Conservation (phyloP, 805 yeast species). For the Debaryomyces castellii region DNA sequence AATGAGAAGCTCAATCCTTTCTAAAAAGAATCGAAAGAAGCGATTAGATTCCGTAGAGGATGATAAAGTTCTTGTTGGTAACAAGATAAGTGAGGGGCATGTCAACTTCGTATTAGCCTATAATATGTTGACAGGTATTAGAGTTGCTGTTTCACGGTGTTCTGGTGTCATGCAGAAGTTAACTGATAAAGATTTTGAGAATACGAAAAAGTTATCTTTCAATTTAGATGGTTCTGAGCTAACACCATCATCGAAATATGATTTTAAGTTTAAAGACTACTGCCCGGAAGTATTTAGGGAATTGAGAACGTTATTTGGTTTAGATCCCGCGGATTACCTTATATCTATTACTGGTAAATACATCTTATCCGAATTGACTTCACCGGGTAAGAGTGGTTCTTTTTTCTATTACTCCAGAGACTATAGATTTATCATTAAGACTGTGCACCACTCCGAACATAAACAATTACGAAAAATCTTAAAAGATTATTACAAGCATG, state of each 20-base stretch:
- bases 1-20: conserved; percentile 48
- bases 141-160: conserved; percentile 91
- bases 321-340: conserved; percentile 95
- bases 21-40: conserved; percentile 45
- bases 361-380: conserved; percentile 84
- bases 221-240: conserved; percentile 83
- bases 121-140: conserved; percentile 94
- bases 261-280: conserved; percentile 95
- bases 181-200: conserved; percentile 65
- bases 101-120: conserved; percentile 92
- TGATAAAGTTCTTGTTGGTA: conserved; percentile 67
- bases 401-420: conserved; percentile 95
- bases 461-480: conserved; percentile 72
- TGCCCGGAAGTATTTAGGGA: conserved; percentile 93
- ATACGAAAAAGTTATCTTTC: conserved; percentile 79
- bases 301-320: conserved; percentile 71
- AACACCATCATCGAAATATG: conserved; percentile 92
- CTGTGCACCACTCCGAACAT: conserved; percentile 93
- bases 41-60: conserved; percentile 45
- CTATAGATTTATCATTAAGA: conserved; percentile 90
- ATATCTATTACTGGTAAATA: conserved; percentile 91
- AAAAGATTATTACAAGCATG: conserved; percentile 76
- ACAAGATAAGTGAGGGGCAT: conserved; percentile 88
- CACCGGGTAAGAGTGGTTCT: conserved; percentile 97
- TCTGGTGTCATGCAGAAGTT: conserved; percentile 81